phyloP scores from a whole-genome alignment of 2,329 filamentous ascomycete species.

The Xylaria sp. region DNA sequence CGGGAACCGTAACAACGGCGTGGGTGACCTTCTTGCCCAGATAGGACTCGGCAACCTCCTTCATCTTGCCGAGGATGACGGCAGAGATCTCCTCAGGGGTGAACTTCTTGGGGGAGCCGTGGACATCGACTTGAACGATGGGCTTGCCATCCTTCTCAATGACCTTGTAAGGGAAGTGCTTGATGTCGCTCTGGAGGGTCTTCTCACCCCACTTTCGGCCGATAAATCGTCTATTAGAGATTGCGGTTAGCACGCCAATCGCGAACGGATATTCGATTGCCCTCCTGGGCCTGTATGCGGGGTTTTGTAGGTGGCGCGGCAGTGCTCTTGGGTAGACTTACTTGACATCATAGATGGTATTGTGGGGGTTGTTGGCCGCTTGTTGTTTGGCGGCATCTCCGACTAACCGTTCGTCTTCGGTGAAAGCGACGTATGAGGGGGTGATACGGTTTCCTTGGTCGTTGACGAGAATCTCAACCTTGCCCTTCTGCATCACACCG shows the following conservation, averaged over 20 bases:
- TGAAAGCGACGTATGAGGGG: conserved; percentile 94
- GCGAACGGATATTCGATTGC: not conserved
- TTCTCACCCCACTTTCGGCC: conserved; percentile 83
- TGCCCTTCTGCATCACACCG: conserved; percentile 94
- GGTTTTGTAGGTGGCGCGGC: not conserved
- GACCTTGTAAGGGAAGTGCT: conserved; percentile 99
- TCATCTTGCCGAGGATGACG: conserved; percentile 85
- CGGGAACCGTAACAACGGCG: conserved; percentile 91
- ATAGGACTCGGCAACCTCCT: conserved; percentile 80
- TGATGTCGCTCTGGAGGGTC: conserved; percentile 90
- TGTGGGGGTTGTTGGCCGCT: conserved; percentile 77
- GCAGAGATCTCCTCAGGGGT: conserved; percentile 81
- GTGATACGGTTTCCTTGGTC: conserved; percentile 97
- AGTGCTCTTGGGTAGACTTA: conserved; percentile 52
- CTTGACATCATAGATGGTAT: conserved; percentile 85
- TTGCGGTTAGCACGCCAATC: conserved; percentile 39
- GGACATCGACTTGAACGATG: conserved; percentile 74
- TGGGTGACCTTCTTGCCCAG: conserved; percentile 83
- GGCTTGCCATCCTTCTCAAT: conserved; percentile 90
- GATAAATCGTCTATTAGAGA: conserved; percentile 70
- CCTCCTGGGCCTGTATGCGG: no score
- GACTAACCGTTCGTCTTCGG: conserved; percentile 93
- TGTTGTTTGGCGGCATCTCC: conserved; percentile 98
- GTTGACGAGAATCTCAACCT: conserved; percentile 94
- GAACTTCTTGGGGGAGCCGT: conserved; percentile 70